Percentiles rank a stretch among this genome's conserved stretches.
phyloP scores from a whole-genome alignment of 2,329 filamentous ascomycete genomes.

The Aspergillus clavatus region DNA sequence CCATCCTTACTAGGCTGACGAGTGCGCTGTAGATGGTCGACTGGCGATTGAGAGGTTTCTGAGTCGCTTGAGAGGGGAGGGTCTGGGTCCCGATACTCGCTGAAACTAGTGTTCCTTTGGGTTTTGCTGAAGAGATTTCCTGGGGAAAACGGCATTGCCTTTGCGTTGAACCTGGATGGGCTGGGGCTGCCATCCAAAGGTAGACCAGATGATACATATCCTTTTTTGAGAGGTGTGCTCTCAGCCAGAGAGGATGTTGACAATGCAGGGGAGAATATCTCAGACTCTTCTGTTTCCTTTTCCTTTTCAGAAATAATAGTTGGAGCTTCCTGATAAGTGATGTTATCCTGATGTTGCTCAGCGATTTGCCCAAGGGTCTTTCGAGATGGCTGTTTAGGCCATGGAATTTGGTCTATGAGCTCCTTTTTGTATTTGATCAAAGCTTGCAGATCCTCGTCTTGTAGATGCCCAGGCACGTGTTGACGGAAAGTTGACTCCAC shows the following conservation, averaged over 20 bases:
- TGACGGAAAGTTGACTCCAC: constrained; percentile 8
- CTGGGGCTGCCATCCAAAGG: neutral
- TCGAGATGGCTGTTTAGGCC: neutral
- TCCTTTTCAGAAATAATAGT: neutral
- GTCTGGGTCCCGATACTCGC: constrained; percentile 6
- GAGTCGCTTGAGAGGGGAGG: constrained; percentile 3
- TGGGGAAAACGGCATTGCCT: neutral
- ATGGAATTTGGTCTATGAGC: constrained; percentile 11
- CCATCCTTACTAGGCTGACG: neutral
- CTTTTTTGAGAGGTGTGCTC: neutral
- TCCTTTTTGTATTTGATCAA: constrained; percentile 15
- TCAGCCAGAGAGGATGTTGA: neutral
- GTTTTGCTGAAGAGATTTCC: no score
- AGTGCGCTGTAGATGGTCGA: neutral
- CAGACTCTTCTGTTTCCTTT: neutral
- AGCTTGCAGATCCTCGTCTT: constrained; percentile 5
- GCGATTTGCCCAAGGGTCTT: neutral
- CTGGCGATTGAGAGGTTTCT: neutral
- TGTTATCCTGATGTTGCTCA: neutral
- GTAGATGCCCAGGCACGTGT: constrained; percentile 2
- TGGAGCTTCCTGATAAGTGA: neutral
- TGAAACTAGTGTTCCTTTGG: constrained; percentile 2
- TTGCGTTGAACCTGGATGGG: neutral
- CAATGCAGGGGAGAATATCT: neutral
- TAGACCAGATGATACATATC: neutral